Conservation (phyloP, 192 early-diverging fungal species). For the Thoreauomyces humboldtii region DNA sequence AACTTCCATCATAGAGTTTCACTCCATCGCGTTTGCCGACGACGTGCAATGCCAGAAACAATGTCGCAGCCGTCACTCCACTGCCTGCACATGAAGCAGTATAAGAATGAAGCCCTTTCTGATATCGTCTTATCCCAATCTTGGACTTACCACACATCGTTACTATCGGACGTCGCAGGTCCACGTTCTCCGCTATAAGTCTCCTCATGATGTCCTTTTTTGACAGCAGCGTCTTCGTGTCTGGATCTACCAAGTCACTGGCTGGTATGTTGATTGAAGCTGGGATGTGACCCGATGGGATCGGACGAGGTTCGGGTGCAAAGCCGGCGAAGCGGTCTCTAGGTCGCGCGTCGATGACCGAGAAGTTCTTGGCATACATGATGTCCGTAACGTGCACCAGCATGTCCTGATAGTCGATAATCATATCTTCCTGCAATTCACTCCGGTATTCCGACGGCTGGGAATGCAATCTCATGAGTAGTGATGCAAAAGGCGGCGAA, state of each 20-base stretch:
- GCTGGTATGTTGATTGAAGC: constrained; percentile 74
- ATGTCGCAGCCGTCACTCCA: constrained; percentile 80
- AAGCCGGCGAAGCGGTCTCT: constrained; percentile 60
- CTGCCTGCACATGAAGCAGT: constrained; percentile 36
- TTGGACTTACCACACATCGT: constrained; percentile 67
- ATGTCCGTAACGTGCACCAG: constrained; percentile 33
- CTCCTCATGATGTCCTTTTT: constrained; percentile 48
- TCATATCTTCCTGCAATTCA: constrained; percentile 23
- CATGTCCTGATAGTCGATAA: constrained; percentile 40
- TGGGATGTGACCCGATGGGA: constrained; percentile 83
- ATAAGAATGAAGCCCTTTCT: not conserved
- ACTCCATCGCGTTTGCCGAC: constrained; percentile 52
- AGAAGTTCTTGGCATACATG: constrained; percentile 23
- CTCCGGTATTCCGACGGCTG: constrained; percentile 29
- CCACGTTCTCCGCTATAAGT: constrained; percentile 63
- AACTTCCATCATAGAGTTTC: constrained; percentile 83
- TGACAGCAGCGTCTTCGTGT: constrained; percentile 46
- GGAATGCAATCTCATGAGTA: not conserved
- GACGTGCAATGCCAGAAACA: constrained; percentile 75
- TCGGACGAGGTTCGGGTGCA: constrained; percentile 73
- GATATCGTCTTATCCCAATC: not conserved
- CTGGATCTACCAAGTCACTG: constrained; percentile 54
- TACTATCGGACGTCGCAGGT: constrained; percentile 69
- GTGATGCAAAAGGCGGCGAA: not conserved
- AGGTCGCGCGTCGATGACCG: constrained; percentile 40